A percentile compares a stretch with the other conserved stretches of the same genome.
Evolutionary conservation across 2,329 filamentous ascomycete genomes (phyloP).

Genomic region (Aspergillus pseudoviridinutans): DNA sequence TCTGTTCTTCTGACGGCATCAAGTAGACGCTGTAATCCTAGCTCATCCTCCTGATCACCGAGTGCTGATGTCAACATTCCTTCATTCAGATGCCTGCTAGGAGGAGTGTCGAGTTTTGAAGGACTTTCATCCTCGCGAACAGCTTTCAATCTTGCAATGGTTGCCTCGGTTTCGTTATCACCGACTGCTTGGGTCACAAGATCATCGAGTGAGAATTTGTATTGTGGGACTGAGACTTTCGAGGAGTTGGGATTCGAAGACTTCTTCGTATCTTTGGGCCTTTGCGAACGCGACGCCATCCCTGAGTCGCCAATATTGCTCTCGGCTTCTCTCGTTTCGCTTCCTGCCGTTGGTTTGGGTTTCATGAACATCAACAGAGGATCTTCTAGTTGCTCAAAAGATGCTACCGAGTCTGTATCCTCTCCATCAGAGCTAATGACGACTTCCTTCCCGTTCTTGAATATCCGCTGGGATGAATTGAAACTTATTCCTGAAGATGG

Average conservation of each 20-base stretch:
- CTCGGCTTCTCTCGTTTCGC: constrained; percentile 9
- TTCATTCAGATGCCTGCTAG: constrained; percentile 28
- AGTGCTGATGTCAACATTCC: constrained; percentile 42
- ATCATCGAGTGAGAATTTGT: constrained; percentile 61
- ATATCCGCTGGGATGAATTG: constrained; percentile 46
- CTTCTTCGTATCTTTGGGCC: constrained; percentile 16
- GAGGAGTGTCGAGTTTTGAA: neutral
- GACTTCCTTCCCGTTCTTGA: constrained; percentile 52
- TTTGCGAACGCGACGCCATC: constrained; percentile 12
- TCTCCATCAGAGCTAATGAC: constrained; percentile 70
- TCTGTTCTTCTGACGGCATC: constrained; percentile 60
- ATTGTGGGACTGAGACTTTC: constrained; percentile 39
- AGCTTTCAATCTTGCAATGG: constrained; percentile 36
- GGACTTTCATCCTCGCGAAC: constrained; percentile 18
- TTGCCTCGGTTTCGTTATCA: constrained; percentile 58
- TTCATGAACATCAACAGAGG: constrained; percentile 37
- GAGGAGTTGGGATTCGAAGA: constrained; percentile 1
- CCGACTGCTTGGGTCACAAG: constrained; percentile 57
- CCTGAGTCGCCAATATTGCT: constrained; percentile 3
- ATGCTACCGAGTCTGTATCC: constrained; percentile 56
- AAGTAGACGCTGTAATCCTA: constrained; percentile 47
- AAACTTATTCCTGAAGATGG: constrained; percentile 21
- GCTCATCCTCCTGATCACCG: constrained; percentile 42
- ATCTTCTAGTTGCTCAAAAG: constrained; percentile 53
- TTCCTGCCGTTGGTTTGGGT: constrained; percentile 6